phyloP scores from a whole-genome alignment of 495 filamentous ascomycete species.

The Aspergillus hancockii region DNA sequence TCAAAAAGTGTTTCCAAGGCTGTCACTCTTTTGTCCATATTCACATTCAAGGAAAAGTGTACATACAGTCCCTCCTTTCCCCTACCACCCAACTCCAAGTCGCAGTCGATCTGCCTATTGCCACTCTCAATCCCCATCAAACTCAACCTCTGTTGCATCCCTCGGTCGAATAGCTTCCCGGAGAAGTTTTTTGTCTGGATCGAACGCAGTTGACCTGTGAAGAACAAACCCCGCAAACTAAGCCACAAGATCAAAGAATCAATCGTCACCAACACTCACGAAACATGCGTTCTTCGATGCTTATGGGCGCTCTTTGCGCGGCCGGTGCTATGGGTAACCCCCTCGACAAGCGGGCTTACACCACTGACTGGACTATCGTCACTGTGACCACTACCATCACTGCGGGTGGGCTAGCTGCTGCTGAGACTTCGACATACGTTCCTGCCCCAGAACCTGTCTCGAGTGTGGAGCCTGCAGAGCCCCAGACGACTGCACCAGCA shows the following conservation, averaged over 20 bases:
- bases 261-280: slow-evolving; percentile 3
- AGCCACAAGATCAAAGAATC: slow-evolving; percentile 8
- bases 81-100: slow-evolving; percentile 17
- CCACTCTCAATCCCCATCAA: slow-evolving; percentile 9
- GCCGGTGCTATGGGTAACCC: slow-evolving; percentile 62
- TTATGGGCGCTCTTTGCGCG: slow-evolving; percentile 63
- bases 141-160: slow-evolving; percentile 1
- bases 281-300: slow-evolving; percentile 70
- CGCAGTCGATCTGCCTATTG: slow-evolving; percentile 44
- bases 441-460: background rate
- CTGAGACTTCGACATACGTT: slow-evolving; percentile 12
- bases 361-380: slow-evolving; percentile 57
- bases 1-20: slow-evolving; percentile 38
- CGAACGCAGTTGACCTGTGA: slow-evolving; percentile 34
- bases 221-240: slow-evolving; percentile 19
- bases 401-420: slow-evolving; percentile 23
- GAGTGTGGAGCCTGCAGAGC: slow-evolving; percentile 1
- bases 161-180: slow-evolving; percentile 38
- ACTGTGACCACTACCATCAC: slow-evolving; percentile 66
- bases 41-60: slow-evolving; percentile 21
- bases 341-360: slow-evolving; percentile 52
- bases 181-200: slow-evolving; percentile 34
- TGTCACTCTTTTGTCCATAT: slow-evolving; percentile 41
- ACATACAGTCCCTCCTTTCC: slow-evolving; percentile 9
- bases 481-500: slow-evolving; percentile 3